Base-by-base conservation (phyloP, 2,329 filamentous ascomycete species). In the Aspergillus thermomutatus region DNA sequence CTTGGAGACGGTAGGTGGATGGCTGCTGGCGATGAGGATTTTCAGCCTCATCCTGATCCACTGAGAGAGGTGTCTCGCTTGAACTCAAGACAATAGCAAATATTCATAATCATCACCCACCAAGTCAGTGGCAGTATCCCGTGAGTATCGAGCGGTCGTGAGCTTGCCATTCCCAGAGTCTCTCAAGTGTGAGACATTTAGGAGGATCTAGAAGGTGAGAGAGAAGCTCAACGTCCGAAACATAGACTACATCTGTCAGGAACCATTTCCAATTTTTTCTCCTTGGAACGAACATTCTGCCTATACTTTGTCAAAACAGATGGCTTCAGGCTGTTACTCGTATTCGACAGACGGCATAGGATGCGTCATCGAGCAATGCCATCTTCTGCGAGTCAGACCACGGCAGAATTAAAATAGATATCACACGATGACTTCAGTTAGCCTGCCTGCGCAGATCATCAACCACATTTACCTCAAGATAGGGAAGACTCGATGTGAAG, bases 141-240 rank as follows among this genome's bases (percentile, higher is more conserved):
- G 31, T 37, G 17, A 2, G 31, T 37, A 37, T 45, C 41, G 21
- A 45, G 9, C 41, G 21, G 41, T 43, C 40, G 10, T 45, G 19
- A 4, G n/a, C 3, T 45, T 19, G 19, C 51, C 25, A 54, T 27
- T 27, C 25, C 11, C 27, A 17, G 23, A 23, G 19, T 9, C 9
- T 28, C 14, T 17, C 31, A 37, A 17, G 27, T 19, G 34, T 54
- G 55, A 55, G 47, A 58, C 54, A 59, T 17, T 6, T 27, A 45
- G 40, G 47, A 53, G 49, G 50, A 45, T 53, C 54, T 57, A 60
- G 55, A 57, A 57, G 43, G 40, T n/a, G 40, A 46, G 28, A 23
- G 45, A 28, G 47, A 53, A 49, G n/a, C 49, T 46, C 28, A 51
- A 51, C 47, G 31, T 52, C 59, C 52, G 53, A 60, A 45, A 56